phyloP scores from a whole-genome alignment of 2,329 filamentous ascomycete genomes.

The Sporothrix inflata region DNA sequence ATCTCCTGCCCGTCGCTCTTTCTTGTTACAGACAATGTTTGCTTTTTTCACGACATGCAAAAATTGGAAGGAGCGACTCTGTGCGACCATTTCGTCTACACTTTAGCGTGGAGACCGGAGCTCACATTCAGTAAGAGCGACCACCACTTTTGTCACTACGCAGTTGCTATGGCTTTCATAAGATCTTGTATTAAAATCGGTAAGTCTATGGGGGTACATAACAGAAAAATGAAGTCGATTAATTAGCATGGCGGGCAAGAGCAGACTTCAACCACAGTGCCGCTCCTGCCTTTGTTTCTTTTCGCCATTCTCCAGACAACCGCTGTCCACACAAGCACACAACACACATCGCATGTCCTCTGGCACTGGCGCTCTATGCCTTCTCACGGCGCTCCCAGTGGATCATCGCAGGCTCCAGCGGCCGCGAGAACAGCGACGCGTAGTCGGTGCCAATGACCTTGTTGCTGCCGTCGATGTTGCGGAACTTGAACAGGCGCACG shows the following conservation, averaged over 20 bases:
- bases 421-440: constrained; percentile 72
- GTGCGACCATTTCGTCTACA: background rate
- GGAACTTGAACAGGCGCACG: constrained; percentile 78
- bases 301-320: background rate
- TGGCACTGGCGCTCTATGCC: constrained; percentile 32
- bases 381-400: constrained; percentile 72
- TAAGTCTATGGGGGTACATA: constrained; percentile 17
- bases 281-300: background rate
- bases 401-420: constrained; percentile 70
- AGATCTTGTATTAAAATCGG: constrained; percentile 24
- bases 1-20: background rate
- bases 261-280: constrained; percentile 10
- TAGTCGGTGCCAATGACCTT: constrained; percentile 71
- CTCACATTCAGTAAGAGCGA: too few species aligned
- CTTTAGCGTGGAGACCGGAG: background rate
- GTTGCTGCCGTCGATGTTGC: constrained; percentile 71
- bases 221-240: constrained; percentile 19
- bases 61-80: background rate
- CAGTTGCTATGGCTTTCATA: constrained; percentile 10
- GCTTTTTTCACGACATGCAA: background rate
- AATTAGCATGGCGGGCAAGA: constrained; percentile 13
- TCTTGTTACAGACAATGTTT: background rate
- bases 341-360: background rate
- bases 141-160: background rate
- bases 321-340: background rate